A percentile compares a stretch with the other conserved stretches of the same genome.
These are phyloP conservation scores for Heritiera littoralis DNA, from an alignment of 345 rosid species.

Conservation along the genomic window DNA sequence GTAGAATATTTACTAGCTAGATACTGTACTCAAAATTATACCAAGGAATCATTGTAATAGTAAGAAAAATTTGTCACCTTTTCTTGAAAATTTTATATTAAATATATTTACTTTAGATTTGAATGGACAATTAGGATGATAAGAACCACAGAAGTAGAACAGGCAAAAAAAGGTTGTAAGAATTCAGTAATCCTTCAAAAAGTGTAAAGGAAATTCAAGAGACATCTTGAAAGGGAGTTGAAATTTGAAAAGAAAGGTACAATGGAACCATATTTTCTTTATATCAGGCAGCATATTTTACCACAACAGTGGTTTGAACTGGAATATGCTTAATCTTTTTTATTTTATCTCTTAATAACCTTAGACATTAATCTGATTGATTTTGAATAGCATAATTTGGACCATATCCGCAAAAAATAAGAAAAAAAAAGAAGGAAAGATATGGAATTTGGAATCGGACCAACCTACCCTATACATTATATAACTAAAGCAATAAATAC, in stretches of 20 bases:
- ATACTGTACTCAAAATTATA: not conserved
- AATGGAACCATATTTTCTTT: conserved; percentile 22
- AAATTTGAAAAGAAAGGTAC: not conserved
- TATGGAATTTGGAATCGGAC: not conserved
- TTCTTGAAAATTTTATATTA: not conserved
- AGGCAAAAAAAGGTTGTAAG: not conserved
- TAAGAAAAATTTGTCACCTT: not conserved
- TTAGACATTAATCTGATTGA: not conserved
- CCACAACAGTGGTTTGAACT: conserved; percentile 16
- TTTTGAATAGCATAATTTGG: not conserved
- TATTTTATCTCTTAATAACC: not conserved
- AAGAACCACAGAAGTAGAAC: not conserved
- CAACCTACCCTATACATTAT: conserved; percentile 2
- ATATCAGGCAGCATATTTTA: conserved; percentile 8
- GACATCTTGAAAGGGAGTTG: conserved; percentile 21
- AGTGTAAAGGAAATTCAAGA: conserved; percentile 2
- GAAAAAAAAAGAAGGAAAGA: not conserved
- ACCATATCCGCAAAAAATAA: not conserved
- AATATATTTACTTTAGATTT: not conserved
- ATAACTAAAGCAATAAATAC: not conserved
- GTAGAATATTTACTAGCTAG: not conserved
- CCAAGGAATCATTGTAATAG: too few relatives aligned
- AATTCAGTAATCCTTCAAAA: conserved; percentile 13
- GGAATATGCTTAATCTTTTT: conserved; percentile 23
- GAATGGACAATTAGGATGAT: conserved; percentile 21